Base-by-base conservation (phyloP, 2,329 filamentous ascomycete species). In the Talaromyces funiculosus region DNA sequence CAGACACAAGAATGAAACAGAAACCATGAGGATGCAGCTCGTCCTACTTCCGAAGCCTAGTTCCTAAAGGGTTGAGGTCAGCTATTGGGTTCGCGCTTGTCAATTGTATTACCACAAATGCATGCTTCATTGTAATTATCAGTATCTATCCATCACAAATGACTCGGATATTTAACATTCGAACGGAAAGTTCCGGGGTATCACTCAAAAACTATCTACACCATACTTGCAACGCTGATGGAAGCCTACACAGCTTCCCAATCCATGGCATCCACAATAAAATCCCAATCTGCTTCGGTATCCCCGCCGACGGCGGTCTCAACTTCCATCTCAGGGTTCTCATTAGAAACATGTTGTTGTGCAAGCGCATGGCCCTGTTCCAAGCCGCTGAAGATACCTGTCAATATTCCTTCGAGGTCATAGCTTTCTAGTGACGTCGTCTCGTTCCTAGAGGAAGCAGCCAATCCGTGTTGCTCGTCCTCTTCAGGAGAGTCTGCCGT, bases 261-360 rank as follows among this genome's bases (percentile, higher is more conserved):
- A 61, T 85, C 82, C 82, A 84, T 85, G 1, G 81, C 82, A 63
- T 85, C 83, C 2, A 82, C 78, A 71, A 85, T 84, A 61, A 84
- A 84, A 26, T 77, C 79, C 81, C 82, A 85, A 61, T 80, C 77
- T 8, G 76, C 75, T 59, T 80, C 77, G 16, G 75, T 70, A 26
- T 62, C 51, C 14, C 49, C 35, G 1, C 14, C 37, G 10, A 12
- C 6, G 10, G n/a, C 22, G 22, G 29, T 38, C 24, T 54, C 62
- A n/a, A 54, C 53, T 12, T 54, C 63, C 6, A 26, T 64, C 12
- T 61, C 53, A 1, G 24, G 18, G 12, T 65, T 62, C 20, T 62
- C 71, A 62, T 72, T 63, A 5, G 68, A 67, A 3, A 84, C 77
- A 57, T 79, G 76, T n/a, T 67, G 66, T 22, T 77, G 74, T 0